Base-by-base conservation (phyloP, 139 green algal genomes). In the Chlamydomonas schloesseri region DNA sequence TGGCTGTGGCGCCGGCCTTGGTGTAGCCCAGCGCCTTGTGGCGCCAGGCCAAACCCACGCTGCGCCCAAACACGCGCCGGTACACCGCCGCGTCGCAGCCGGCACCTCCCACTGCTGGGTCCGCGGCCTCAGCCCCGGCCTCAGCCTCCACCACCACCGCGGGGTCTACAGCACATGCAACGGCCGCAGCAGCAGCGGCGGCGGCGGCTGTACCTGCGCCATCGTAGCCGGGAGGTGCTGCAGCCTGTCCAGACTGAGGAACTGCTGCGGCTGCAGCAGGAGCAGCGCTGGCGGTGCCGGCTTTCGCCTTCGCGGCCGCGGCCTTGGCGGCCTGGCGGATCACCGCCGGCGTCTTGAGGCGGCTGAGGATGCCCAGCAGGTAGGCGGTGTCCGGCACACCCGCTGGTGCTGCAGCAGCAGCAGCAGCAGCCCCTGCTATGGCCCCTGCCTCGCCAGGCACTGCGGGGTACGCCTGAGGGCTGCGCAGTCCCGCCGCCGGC, bases 301-400 rank as follows among this genome's bases (percentile, higher is more conserved):
- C 42, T 8, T 50, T 50, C 8, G 42, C 42, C 42, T 50, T 50
- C 6, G 42, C 42, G 8, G 42, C 42, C 8, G 42, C 42, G 42
- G 42, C 42, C 42, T 8, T 50, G 55, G 55, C 20, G 57, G 60
- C 13, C 33, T 57, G 37, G 64, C 69, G 65, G 9, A 84, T 46
- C 8, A 84, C 78, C n/a, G 29, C 50, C 2, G 78, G 78, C 14
- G 78, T 84, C 37, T 84, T 84, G 20, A 84, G 62, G n/a, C 78
- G 78, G 62, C 60, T n/a, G 18, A 84, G 62, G 20, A 84, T 84
- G 37, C 37, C 42, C 21, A 74, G 26, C 5, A 84, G 78, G 42
- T 84, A 74, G 0, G 76, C 62, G n/a, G 73, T 62, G 37, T 26
- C n/a, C 29, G 50, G 24, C 57, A 58, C 24, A 10, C 3, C 62